Base-by-base conservation (phyloP, 805 yeast species). In the Candida taoyuanica region DNA sequence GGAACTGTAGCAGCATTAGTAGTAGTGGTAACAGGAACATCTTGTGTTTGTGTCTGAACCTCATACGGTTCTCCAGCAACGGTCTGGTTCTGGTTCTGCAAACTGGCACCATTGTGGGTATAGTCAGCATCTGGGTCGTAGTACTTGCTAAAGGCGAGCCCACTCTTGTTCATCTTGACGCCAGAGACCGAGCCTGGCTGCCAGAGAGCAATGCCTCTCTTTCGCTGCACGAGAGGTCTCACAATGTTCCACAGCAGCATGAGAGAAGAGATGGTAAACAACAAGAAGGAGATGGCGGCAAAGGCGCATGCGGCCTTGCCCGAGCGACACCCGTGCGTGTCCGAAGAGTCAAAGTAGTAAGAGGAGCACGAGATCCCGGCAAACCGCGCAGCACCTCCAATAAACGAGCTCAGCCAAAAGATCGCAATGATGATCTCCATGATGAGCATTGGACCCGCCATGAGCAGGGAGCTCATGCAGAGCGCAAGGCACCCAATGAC, bases 351-450 rank as follows among this genome's bases (percentile, higher is more conserved):
- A 17, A 31, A 17, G 29, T 34, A 34, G 17, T 26, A 24, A 19
- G 25, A 7, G 14, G 28, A 25, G 13, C 68, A 64, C 12, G 58
- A 43, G 16, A 44, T 49, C 12, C 54, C 49, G 28, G 65, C 59
- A 36, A 55, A 54, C 4, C 49, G 46, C 9, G 58, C 41, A 6
- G 65, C 64, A 12, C 53, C 47, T 17, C 64, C 64, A 34, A 64
- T 53, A 34, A 63, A 64, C 1, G 60, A 56, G 33, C 56, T 45
- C n/a, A 64, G 38, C 65, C 65, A 62, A 16, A 64, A 35, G 20
- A 59, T 32, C 12, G 52, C 31, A 28, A 63, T 19, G 6, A 62
- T 19, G 5, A 50, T 26, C 40, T 64, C 69, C 16, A 50, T 40
- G 7, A 56, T 15, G 7, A 60, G 36, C 21, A 58, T 26, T 1